These are phyloP conservation scores for Fusarium concolor DNA, from an alignment of 2,329 filamentous ascomycete species.

Conservation along the genomic window DNA sequence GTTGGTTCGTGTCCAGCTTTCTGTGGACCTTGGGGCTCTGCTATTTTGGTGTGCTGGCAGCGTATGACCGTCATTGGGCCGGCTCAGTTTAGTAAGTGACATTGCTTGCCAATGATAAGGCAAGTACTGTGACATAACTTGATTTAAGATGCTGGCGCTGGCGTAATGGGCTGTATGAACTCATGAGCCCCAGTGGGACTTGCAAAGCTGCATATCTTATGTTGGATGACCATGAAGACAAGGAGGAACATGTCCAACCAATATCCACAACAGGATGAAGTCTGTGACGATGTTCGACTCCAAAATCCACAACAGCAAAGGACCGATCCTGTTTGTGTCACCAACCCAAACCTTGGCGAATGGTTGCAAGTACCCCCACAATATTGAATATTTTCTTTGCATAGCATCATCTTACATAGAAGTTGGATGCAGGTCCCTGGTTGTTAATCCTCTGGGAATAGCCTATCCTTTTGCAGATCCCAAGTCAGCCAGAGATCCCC, in stretches of 20 bases:
- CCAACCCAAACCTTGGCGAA: conserved; percentile 6
- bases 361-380: conserved; percentile 29
- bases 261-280: conserved; percentile 29
- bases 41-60: conserved; percentile 11
- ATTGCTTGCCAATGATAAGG: conserved; percentile 12
- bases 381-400: conserved; percentile 17
- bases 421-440: conserved; percentile 40
- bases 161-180: neutral
- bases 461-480: conserved; percentile 34
- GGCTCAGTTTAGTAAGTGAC: conserved; percentile 9
- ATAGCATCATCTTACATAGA: conserved; percentile 25
- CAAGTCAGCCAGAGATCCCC: conserved; percentile 21
- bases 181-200: conserved; percentile 2
- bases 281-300: conserved; percentile 17
- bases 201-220: conserved; percentile 8
- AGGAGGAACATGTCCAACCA: conserved; percentile 7
- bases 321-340: conserved; percentile 24
- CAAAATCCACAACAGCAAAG: conserved; percentile 19
- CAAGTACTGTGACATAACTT: conserved; percentile 7
- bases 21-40: conserved; percentile 36
- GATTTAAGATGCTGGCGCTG: neutral
- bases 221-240: neutral
- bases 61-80: conserved; percentile 33
- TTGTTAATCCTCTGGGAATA: conserved; percentile 35
- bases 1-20: conserved; percentile 29